These are phyloP conservation scores for Naegleria fowleri DNA, from an alignment of 208 protist species.

Conservation along the genomic window DNA sequence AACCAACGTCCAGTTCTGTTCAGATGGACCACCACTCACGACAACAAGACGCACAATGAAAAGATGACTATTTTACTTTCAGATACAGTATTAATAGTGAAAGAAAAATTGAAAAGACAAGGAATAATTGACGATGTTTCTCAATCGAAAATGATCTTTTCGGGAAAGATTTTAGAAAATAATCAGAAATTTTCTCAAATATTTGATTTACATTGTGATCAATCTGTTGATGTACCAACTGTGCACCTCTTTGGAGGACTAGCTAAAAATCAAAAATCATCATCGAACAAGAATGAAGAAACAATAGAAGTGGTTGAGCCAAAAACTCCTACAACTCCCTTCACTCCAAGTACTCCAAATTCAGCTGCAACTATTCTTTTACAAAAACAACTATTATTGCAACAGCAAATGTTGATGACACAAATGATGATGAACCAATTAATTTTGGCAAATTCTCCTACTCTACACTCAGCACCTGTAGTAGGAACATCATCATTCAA, in stretches of 20 bases:
- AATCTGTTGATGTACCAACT: neutral
- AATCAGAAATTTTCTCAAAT: neutral
- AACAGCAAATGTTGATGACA: conserved; percentile 1
- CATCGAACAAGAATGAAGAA: neutral
- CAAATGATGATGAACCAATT: conserved; percentile 10
- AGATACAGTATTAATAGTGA: neutral
- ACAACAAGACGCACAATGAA: neutral
- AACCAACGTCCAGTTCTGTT: too few species aligned
- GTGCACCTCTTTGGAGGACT: neutral
- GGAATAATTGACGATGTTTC: neutral
- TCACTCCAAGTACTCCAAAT: neutral
- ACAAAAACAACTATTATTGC: neutral
- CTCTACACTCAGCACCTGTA: neutral
- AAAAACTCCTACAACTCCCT: neutral
- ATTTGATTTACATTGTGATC: neutral
- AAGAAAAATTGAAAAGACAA: neutral
- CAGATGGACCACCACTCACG: too few species aligned
- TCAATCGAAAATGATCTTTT: neutral
- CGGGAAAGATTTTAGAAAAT: neutral
- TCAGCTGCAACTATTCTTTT: neutral
- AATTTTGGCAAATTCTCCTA: neutral
- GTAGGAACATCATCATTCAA: neutral
- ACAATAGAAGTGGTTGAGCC: neutral
- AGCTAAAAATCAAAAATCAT: neutral
- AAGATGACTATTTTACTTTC: neutral